These are phyloP conservation scores for Fraxinus floribunda DNA, from an alignment of 305 asterid species.

Conservation along the genomic window DNA sequence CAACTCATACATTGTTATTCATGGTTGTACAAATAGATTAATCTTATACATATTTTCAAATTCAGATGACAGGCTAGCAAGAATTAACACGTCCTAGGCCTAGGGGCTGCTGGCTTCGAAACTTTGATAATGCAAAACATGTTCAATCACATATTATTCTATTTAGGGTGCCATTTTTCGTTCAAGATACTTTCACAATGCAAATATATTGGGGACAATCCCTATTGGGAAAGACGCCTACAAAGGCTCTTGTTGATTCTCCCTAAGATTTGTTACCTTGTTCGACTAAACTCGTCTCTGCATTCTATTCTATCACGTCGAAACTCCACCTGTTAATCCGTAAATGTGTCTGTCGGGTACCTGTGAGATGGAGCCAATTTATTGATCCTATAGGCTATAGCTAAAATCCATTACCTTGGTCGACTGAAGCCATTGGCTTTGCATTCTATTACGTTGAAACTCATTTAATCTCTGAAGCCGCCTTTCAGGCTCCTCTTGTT, in stretches of 20 bases:
- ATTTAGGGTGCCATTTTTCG: background rate
- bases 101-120: background rate
- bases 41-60: background rate
- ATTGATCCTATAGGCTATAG: background rate
- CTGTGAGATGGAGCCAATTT: background rate
- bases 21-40: background rate
- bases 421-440: background rate
- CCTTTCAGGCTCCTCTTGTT: background rate
- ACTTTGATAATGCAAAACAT: background rate
- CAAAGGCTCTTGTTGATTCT: background rate
- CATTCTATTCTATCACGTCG: background rate
- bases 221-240: background rate
- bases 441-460: background rate
- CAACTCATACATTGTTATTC: background rate
- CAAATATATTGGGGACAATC: background rate
- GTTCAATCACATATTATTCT: background rate
- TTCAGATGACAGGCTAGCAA: background rate
- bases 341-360: background rate
- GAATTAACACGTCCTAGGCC: background rate
- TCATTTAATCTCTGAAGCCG: background rate
- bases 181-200: background rate
- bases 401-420: background rate
- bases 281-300: background rate
- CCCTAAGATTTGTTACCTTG: background rate
- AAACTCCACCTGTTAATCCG: background rate